These are phyloP conservation scores for Phytophthora gonapodyides DNA, from an alignment of 352 stramenopile species.

Conservation along the genomic window DNA sequence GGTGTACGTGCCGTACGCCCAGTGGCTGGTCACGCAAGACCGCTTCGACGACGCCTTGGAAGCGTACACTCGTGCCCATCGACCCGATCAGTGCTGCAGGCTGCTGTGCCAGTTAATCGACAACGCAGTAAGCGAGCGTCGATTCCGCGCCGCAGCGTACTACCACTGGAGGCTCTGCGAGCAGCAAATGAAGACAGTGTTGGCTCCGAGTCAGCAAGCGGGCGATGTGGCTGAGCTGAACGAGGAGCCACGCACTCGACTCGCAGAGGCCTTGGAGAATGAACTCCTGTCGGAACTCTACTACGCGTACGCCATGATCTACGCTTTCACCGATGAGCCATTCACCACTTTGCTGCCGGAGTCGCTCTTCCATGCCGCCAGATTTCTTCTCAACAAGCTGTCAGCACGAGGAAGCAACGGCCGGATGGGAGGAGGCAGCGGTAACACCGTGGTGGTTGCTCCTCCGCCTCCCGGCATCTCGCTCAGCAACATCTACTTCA, in stretches of 20 bases:
- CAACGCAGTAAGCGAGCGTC: conserved; percentile 85
- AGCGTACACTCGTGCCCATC: conserved; percentile 84
- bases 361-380: conserved; percentile 91
- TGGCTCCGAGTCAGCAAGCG: conserved; percentile 9
- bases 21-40: conserved; percentile 92
- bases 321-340: conserved; percentile 93
- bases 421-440: conserved; percentile 19
- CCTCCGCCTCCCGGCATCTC: conserved; percentile 85
- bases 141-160: conserved; percentile 92
- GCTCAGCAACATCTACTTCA: conserved; percentile 93
- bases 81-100: conserved; percentile 81
- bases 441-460: conserved; percentile 21
- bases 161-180: conserved; percentile 94
- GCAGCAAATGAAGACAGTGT: conserved; percentile 66
- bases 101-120: conserved; percentile 90
- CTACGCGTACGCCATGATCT: conserved; percentile 93
- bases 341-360: conserved; percentile 94
- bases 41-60: conserved; percentile 93
- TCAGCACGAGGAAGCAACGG: conserved; percentile 29
- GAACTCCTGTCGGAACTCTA: conserved; percentile 91
- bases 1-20: conserved; percentile 93
- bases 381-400: conserved; percentile 94
- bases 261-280: conserved; percentile 56
- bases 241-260: conserved; percentile 34
- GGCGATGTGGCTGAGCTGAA: conserved; percentile 24